Evolutionary conservation across 208 protist species (phyloP).

Genomic region (Crithidia fasciculata): DNA sequence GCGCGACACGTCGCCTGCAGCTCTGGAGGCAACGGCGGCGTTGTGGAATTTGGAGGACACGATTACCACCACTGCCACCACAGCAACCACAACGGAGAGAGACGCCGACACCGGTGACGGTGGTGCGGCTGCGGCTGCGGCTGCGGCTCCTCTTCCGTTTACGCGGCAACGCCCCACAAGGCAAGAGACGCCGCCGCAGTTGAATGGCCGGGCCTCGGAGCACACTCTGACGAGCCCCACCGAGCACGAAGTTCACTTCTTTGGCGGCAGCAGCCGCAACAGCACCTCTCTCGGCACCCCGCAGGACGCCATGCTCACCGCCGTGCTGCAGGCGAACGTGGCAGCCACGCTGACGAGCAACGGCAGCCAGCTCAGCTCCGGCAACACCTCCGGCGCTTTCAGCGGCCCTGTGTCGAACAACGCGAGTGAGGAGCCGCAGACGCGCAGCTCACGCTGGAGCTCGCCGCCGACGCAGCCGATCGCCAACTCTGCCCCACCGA

Average conservation of each 20-base stretch:
- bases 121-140: not conserved
- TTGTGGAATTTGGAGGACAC: not conserved
- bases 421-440: not conserved
- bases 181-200: not conserved
- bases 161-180: not conserved
- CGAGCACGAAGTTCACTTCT: constrained; percentile 10
- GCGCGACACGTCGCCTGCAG: too few relatives aligned
- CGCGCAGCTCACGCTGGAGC: constrained; percentile 3
- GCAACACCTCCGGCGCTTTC: constrained; percentile 5
- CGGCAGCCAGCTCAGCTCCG: not conserved
- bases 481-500: not conserved
- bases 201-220: not conserved
- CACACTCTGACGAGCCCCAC: constrained; percentile 3
- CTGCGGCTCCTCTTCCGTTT: not conserved
- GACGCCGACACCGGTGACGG: not conserved
- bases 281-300: not conserved
- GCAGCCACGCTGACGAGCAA: not conserved
- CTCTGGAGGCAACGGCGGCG: not conserved
- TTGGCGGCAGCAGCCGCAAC: constrained; percentile 9
- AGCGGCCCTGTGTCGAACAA: not conserved
- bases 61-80: too few relatives aligned
- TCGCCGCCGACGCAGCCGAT: not conserved
- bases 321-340: not conserved
- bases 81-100: not conserved
- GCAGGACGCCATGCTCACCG: constrained; percentile 3